These are phyloP conservation scores for Plasmodium knowlesi DNA, from an alignment of 169 alveolate species.

Conservation along the genomic window DNA sequence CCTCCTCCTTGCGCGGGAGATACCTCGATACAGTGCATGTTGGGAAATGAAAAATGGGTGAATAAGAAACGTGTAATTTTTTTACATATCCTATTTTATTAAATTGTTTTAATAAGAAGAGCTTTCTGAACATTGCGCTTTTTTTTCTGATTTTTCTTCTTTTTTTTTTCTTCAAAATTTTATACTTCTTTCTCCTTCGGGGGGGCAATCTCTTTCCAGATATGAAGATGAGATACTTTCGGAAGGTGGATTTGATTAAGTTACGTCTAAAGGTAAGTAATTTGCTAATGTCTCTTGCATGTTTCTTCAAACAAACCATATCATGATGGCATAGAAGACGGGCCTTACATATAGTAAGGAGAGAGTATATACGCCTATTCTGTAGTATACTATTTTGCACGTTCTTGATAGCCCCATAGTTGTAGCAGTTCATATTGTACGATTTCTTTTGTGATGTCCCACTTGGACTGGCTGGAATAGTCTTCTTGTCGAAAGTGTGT, in stretches of 20 bases:
- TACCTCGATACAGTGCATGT: neutral
- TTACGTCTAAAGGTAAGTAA: neutral
- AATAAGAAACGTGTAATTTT: neutral
- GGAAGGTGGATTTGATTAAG: neutral
- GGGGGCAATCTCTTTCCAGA: neutral
- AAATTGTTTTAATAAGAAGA: constrained; percentile 17
- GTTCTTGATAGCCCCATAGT: neutral
- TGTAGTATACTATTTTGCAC: neutral
- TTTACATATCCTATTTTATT: neutral
- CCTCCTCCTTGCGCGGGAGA: neutral
- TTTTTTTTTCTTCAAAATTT: neutral
- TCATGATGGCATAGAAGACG: neutral
- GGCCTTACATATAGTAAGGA: neutral
- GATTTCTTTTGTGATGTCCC: neutral
- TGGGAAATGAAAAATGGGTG: neutral
- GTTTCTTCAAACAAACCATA: constrained; percentile 13
- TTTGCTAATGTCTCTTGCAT: neutral
- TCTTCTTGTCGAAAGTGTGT: neutral
- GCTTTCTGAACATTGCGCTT: neutral
- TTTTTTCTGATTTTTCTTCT: neutral
- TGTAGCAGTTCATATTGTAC: neutral
- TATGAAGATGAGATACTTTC: neutral
- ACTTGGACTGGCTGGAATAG: neutral
- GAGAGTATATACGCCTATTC: neutral
- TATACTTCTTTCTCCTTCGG: neutral